A percentile compares a stretch with the other conserved stretches of the same genome.
Conservation (phyloP, 345 rosid genomes). For the Lepidium aucheri region DNA sequence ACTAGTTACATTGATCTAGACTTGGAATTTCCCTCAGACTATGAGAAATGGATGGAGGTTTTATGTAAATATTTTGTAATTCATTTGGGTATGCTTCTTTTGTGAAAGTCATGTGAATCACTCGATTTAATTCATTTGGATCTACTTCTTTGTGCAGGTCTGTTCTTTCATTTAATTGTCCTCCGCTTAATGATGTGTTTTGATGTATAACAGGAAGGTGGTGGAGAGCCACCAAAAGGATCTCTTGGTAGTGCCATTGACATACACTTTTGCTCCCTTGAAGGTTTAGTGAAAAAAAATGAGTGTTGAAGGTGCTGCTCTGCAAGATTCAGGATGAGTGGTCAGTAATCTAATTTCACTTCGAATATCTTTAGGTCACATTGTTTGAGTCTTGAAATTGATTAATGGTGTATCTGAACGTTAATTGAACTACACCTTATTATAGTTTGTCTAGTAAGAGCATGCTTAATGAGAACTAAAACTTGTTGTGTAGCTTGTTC, state of each 20-base stretch:
- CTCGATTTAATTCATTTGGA: constrained; percentile 92
- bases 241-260: constrained; percentile 76
- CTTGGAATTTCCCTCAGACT: too few species aligned
- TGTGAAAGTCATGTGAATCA: constrained; percentile 83
- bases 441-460: too few species aligned
- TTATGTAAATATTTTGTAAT: neutral
- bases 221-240: constrained; percentile 85
- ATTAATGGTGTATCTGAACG: too few species aligned
- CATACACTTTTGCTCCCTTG: constrained; percentile 70
- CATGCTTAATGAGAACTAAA: too few species aligned
- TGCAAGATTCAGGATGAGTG: constrained; percentile 99
- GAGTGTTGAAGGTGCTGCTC: constrained; percentile 86
- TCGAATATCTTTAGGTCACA: neutral
- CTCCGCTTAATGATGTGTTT: neutral
- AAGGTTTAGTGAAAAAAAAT: constrained; percentile 66
- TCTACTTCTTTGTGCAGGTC: constrained; percentile 54
- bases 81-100: neutral
- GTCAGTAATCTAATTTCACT: constrained; percentile 33
- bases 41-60: neutral
- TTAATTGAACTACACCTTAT: too few species aligned
- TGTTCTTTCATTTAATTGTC: neutral
- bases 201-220: constrained; percentile 57
- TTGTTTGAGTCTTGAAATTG: too few species aligned
- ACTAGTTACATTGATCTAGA: neutral
- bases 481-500: too few species aligned